Conservation (phyloP, 1,139 yeast species). For the Pichia sp. region DNA sequence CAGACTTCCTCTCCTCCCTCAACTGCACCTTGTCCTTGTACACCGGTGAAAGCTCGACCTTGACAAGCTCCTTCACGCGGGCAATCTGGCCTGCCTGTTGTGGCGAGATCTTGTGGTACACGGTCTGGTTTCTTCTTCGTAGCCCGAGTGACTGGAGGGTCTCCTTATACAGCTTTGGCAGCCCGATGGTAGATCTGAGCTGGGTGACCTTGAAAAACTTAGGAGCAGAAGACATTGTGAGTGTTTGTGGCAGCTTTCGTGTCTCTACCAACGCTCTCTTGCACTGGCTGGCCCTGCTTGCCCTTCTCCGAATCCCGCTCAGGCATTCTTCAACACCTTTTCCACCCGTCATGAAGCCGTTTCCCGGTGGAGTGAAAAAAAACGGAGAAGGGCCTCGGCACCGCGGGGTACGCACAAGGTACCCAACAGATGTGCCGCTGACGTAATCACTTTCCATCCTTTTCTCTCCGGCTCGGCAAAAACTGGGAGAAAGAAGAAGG, state of each 20-base stretch:
- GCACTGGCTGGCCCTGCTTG: no score
- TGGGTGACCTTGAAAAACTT: slow-evolving; percentile 63
- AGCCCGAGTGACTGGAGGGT: slow-evolving; percentile 75
- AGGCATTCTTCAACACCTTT: background rate
- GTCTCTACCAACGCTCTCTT: no score
- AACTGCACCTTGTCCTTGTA: slow-evolving; percentile 47
- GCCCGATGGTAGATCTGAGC: slow-evolving; percentile 76
- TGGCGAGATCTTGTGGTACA: slow-evolving; percentile 70
- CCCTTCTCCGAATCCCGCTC: no score
- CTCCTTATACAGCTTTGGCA: slow-evolving; percentile 64
- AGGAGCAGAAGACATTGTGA: slow-evolving; percentile 20
- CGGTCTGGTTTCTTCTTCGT: slow-evolving; percentile 65
- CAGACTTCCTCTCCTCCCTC: slow-evolving; percentile 53
- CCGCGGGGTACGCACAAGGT: background rate
- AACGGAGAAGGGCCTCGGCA: background rate
- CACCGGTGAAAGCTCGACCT: slow-evolving; percentile 67
- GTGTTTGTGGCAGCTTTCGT: background rate
- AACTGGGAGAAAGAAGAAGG: background rate
- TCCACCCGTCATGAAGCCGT: background rate
- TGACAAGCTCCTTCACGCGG: slow-evolving; percentile 82
- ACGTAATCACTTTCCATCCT: background rate
- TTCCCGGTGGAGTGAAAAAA: background rate
- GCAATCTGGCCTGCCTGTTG: slow-evolving; percentile 82
- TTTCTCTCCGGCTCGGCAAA: background rate
- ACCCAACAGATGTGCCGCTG: background rate